phyloP scores from a whole-genome alignment of 306 rosid genomes.

The Vigna nakashimae region DNA sequence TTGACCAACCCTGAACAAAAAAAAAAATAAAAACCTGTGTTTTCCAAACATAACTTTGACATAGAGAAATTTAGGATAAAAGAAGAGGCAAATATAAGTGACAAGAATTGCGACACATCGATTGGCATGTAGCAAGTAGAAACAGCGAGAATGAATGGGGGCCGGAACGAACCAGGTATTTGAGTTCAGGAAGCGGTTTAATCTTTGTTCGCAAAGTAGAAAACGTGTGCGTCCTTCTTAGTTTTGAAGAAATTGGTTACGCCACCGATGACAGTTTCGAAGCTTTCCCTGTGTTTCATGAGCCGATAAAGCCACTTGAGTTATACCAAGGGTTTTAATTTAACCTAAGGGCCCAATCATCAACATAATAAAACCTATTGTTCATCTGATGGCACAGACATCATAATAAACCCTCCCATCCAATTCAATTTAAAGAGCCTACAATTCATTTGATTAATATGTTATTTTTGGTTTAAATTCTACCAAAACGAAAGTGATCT shows the following conservation, averaged over 20 bases:
- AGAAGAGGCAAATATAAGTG: conserved; percentile 6
- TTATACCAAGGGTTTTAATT: neutral
- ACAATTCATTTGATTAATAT: too few species aligned
- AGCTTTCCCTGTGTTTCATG: neutral
- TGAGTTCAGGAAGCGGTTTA: neutral
- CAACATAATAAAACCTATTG: neutral
- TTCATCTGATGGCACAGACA: neutral
- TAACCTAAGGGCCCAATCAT: conserved; percentile 2
- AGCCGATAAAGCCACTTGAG: neutral
- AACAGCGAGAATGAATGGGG: neutral
- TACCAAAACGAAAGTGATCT: too few species aligned
- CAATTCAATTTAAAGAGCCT: neutral
- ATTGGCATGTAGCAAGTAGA: neutral
- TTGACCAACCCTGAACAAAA: neutral
- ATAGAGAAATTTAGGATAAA: neutral
- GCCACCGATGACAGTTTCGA: neutral
- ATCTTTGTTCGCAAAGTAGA: neutral
- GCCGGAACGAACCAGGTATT: neutral
- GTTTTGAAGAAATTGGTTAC: neutral
- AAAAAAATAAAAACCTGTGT: neutral
- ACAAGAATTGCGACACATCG: neutral
- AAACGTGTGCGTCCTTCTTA: neutral
- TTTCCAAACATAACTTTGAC: conserved; percentile 4
- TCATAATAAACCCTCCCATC: neutral
- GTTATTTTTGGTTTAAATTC: too few species aligned